Base-by-base conservation (phyloP, 768 basidiomycete species). In the Russula lepida region DNA sequence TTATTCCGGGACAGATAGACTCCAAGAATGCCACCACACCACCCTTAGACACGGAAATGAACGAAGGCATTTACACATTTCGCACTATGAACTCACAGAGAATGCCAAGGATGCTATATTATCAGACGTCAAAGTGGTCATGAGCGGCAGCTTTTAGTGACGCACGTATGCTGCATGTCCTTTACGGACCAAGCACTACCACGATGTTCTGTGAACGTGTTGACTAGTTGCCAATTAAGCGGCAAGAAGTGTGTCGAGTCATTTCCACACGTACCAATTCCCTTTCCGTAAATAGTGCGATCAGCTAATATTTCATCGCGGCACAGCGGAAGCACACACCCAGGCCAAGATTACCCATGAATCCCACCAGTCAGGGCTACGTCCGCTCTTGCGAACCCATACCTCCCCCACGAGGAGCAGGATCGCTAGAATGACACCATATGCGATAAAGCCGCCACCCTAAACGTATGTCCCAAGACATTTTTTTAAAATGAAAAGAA, bases 101-200 rank as follows among this genome's bases (percentile, higher is more conserved):
- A 25, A 90, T 78, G 32, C 88, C 88, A 8, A 92, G 74, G 54
- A 88, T 82, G 2, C 88, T 90, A 57, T 2, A 53, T 11, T 23
- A 35, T 27, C 23, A n/a, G 35, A 52, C 54, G 50, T 57, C 28
- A 62, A 41, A 41, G 51, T 51, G 47, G 32, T 25, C 39, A 55
- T 21, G 30, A 46, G 59, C 17, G 27, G 53, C 25, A 53, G 55
- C n/a, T 55, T 56, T 49, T 48, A 48, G 32, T 46, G 6, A 78
- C 88, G 64, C 69, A 91, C 84, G 91, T 92, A 72, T 95, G 93
- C 68, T 95, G 92, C 89, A 94, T 89, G 71, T 95, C 94, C 71
- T 95, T 94, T 56, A 86, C 87, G 2, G 84, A 88, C 94, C 94
- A 95, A 0, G 68, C 71, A 21, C 78, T 79, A 8, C 90, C 89